Percentiles rank a stretch among this genome's conserved stretches.
Conservation (phyloP, 1,139 yeast genomes). For the Sugiyamaella neomexicana region DNA sequence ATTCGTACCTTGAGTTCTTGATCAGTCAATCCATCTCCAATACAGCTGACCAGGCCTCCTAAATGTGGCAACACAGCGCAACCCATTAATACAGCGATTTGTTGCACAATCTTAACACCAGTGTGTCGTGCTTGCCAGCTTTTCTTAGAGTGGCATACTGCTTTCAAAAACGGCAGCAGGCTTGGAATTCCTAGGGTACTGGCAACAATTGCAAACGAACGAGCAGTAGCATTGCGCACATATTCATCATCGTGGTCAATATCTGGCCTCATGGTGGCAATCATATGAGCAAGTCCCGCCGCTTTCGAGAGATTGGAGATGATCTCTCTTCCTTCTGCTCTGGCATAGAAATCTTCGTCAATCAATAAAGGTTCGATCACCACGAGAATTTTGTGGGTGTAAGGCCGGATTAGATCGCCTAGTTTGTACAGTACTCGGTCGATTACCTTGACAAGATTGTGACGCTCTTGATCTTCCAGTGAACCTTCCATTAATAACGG, state of each 20-base stretch:
- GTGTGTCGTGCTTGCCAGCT: conserved; percentile 88
- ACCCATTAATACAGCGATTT: conserved; percentile 68
- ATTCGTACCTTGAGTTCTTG: conserved; percentile 67
- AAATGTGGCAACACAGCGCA: conserved; percentile 77
- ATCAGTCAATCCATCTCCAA: conserved; percentile 64
- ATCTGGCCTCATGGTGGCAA: conserved; percentile 76
- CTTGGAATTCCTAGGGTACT: conserved; percentile 72
- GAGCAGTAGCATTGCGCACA: conserved; percentile 72
- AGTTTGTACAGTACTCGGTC: conserved; percentile 67
- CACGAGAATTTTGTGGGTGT: conserved; percentile 65
- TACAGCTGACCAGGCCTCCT: conserved; percentile 60
- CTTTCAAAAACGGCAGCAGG: conserved; percentile 75
- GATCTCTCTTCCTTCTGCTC: conserved; percentile 79
- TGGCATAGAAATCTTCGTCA: conserved; percentile 72
- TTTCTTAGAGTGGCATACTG: conserved; percentile 77
- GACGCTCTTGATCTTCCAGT: conserved; percentile 82
- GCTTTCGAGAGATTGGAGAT: conserved; percentile 74
- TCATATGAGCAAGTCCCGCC: conserved; percentile 78
- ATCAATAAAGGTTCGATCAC: conserved; percentile 78
- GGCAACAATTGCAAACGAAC: conserved; percentile 84
- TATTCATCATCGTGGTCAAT: conserved; percentile 82
- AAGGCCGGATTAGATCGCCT: conserved; percentile 68
- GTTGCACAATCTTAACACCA: conserved; percentile 77
- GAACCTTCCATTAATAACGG: conserved; percentile 74
- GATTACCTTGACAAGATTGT: conserved; percentile 71